Base-by-base conservation (phyloP, 2,329 filamentous ascomycete genomes). In the Coniochaeta sp. region DNA sequence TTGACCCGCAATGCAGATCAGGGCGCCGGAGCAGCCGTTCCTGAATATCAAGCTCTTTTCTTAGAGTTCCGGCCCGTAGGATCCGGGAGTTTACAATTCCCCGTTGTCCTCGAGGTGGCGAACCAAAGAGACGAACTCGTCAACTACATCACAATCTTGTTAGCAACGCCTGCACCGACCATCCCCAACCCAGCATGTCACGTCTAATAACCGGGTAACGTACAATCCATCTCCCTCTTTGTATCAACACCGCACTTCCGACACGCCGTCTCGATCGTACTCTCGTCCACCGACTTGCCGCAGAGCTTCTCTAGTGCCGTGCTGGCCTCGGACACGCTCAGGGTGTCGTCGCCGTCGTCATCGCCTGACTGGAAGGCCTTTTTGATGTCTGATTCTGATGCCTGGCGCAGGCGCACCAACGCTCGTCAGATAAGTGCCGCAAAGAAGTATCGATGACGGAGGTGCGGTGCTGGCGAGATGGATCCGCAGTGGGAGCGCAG, bases 291-390 rank as follows among this genome's bases (percentile, higher is more conserved):
- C 18, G 53, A 53, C 20, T 14, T 48, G 31, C 54, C 54, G n/a
- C 28, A 28, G 7, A 56, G 52, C 32, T 53, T 51, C 52, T 56
- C 52, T 16, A 56, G 32, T 28, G 52, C 54, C 8, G 26, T 14
- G 27, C 53, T 48, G n/a, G 54, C 54, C 12, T 56, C 54, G 3
- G 40, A 33, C 22, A 56, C 54, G 31, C 52, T 54, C 28, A 56
- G 54, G 22, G 50, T 54, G 50, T 54, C 51, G 32, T 56, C 54
- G 42, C 54, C 54, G 28, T 56, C 54, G 22, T 53, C 50, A 24
- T 56, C 54, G 20, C 54, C 54, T 26, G 38, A 24, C 28, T 51
- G n/a, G 40, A 56, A 56, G 31, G 54, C 54, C 7, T 30, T 52
- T 24, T 51, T 49, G 50, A 56, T 50, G 13, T 52, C 52, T 40